A percentile compares a stretch with the other conserved stretches of the same genome.
These are phyloP conservation scores for Pseudocercospora crystallina DNA, from an alignment of 2,329 filamentous ascomycete species.

Conservation along the genomic window DNA sequence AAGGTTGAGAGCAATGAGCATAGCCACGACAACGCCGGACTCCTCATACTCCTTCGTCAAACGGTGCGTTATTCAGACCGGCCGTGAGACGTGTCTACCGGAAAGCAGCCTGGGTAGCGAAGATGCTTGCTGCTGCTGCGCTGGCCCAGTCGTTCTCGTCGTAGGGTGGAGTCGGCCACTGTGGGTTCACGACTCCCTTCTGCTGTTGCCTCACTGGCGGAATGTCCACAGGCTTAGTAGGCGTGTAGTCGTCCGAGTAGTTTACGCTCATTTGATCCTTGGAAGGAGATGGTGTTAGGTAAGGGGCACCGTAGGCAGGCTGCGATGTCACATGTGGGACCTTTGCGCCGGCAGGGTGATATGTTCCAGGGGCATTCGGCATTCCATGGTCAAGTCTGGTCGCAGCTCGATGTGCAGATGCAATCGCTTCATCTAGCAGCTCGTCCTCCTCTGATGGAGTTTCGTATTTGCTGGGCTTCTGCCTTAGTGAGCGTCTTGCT, in stretches of 20 bases:
- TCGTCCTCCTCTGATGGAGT: constrained; percentile 96
- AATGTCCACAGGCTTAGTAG: constrained; percentile 71
- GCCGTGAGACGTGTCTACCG: constrained; percentile 25
- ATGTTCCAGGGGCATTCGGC: constrained; percentile 8
- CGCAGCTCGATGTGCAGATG: constrained; percentile 73
- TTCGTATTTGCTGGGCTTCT: constrained; percentile 80
- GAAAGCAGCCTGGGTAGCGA: constrained; percentile 63
- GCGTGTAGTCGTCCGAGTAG: constrained; percentile 64
- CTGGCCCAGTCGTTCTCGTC: constrained; percentile 91
- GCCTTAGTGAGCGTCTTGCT: constrained; percentile 72
- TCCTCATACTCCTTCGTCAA: constrained; percentile 9
- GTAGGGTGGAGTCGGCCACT: constrained; percentile 95
- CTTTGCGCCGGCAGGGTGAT: constrained; percentile 42
- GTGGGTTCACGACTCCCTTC: constrained; percentile 55
- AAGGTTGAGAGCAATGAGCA: constrained; percentile 5
- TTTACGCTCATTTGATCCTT: constrained; percentile 76
- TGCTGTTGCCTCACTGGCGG: constrained; percentile 57
- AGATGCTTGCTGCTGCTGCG: constrained; percentile 77
- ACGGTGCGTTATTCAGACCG: neutral
- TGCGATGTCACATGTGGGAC: constrained; percentile 66
- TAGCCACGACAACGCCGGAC: constrained; percentile 3
- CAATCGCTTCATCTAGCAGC: constrained; percentile 82
- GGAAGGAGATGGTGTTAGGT: constrained; percentile 74
- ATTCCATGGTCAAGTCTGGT: constrained; percentile 62
- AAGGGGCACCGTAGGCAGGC: constrained; percentile 52